These are phyloP conservation scores for Sporothrix humicola DNA, from an alignment of 2,329 filamentous ascomycete genomes.

Conservation along the genomic window DNA sequence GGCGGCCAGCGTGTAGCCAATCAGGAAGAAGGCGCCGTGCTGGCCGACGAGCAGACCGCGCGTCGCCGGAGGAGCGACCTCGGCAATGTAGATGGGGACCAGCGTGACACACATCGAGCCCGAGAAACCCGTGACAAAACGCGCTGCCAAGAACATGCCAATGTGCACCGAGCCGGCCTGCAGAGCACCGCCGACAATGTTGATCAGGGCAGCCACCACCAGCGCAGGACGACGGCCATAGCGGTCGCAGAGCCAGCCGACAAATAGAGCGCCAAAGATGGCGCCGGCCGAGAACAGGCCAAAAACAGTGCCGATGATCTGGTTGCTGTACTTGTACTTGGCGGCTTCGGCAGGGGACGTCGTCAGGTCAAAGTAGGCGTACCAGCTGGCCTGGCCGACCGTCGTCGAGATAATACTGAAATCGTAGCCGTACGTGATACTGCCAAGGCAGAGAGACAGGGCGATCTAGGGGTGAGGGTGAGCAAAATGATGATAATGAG, in stretches of 20 bases:
- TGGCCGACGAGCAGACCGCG: constrained; percentile 44
- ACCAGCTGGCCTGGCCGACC: constrained; percentile 30
- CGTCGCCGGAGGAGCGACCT: constrained; percentile 46
- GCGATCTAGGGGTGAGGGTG: not conserved
- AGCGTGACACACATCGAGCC: constrained; percentile 44
- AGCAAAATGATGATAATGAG: not conserved
- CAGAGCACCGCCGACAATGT: constrained; percentile 32
- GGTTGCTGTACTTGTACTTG: constrained; percentile 14
- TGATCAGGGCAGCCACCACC: constrained; percentile 13
- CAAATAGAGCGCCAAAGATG: constrained; percentile 30
- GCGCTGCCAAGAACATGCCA: constrained; percentile 38
- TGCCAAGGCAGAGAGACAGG: constrained; percentile 22
- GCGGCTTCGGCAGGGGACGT: not conserved
- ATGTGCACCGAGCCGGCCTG: constrained; percentile 37
- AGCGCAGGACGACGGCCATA: constrained; percentile 28
- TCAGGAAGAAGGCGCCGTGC: constrained; percentile 5
- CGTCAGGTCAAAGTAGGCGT: constrained; percentile 27
- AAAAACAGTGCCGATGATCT: constrained; percentile 27
- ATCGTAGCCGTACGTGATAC: constrained; percentile 26
- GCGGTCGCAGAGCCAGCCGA: constrained; percentile 23
- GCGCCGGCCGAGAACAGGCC: constrained; percentile 29
- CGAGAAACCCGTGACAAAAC: constrained; percentile 51
- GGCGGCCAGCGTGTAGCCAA: constrained; percentile 7
- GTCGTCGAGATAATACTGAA: constrained; percentile 31
- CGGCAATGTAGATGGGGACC: constrained; percentile 40